phyloP scores from a whole-genome alignment of 164 flowering plant species.

The Sextonia rubra region DNA sequence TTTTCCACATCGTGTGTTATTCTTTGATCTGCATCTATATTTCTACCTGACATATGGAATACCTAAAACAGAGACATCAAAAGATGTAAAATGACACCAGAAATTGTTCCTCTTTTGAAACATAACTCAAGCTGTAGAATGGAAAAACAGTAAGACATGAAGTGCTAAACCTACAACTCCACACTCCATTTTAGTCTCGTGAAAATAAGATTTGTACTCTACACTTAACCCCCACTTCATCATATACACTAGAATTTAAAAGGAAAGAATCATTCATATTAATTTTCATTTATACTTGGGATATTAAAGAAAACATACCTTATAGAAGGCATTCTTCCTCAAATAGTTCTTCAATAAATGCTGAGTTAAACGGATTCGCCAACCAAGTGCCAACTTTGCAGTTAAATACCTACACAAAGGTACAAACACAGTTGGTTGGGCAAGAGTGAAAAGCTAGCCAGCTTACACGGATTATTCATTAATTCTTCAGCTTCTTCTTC shows the following conservation, averaged over 20 bases:
- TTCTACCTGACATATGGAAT: constrained; percentile 68
- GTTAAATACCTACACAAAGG: constrained; percentile 62
- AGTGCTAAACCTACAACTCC: background rate
- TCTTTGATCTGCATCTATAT: constrained; percentile 95
- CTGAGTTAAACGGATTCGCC: constrained; percentile 92
- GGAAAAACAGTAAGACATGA: background rate
- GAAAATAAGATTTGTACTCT: too few relatives aligned
- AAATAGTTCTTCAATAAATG: constrained; percentile 79
- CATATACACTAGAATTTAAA: too few relatives aligned
- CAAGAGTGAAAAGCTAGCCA: too few relatives aligned
- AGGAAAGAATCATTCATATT: too few relatives aligned
- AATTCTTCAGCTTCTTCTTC: too few relatives aligned
- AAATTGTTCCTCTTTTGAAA: too few relatives aligned
- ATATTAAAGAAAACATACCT: constrained; percentile 40
- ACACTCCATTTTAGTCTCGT: background rate
- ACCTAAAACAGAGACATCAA: constrained; percentile 47
- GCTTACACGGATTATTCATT: too few relatives aligned
- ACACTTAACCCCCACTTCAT: too few relatives aligned
- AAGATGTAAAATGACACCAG: background rate
- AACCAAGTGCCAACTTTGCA: constrained; percentile 83
- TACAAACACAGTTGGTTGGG: too few relatives aligned
- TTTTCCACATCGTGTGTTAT: constrained; percentile 89
- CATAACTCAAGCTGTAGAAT: background rate
- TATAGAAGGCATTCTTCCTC: constrained; percentile 86
- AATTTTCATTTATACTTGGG: background rate